Base-by-base conservation (phyloP, 2,329 filamentous ascomycete genomes). In the Elsinoe batatas region DNA sequence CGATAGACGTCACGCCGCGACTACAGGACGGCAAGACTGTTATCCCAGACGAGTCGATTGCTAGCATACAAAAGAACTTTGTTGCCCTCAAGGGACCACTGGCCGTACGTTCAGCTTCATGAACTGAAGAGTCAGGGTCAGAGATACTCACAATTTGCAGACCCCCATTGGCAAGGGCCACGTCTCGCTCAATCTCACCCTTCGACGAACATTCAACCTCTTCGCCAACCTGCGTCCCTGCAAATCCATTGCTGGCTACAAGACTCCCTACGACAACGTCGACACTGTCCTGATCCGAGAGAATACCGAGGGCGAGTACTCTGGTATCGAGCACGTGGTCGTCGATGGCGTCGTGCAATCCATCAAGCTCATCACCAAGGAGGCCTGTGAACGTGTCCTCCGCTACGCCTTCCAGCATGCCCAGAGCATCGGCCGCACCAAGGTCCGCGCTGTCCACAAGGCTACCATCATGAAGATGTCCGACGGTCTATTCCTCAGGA, bases 391-490 rank as follows among this genome's bases (percentile, higher is more conserved):
- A 83, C 87, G 93, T 66, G 93, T 98, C 56, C 83, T 97, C 64
- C 86, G 91, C 70, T 98, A 90, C 74, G 93, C 94, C 67, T 98
- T 98, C 84, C 91, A 98, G 78, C 90, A 98, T 72, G 93, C 93
- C 65, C 81, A 93, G 74, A 83, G 88, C 65, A 87, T 96, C 69
- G 90, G 91, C 76, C 88, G 88, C 79, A 91, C 84, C 72, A 96
- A 96, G 87, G 91, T 97, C 68, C 89, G 91, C 69, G 91, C 90
- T 58, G 91, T 97, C 61, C 93, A 98, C 87, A 98, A 98, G 83
- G 93, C 93, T 72, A 97, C 93, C 70, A 98, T 98, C 79, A 98
- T 98, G 93, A 98, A 98, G 84, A 95, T 96, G 88, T 91, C 87
- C 71, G 93, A 98, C 73, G 93, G 93, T 77, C 88, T 98, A 60